Base-by-base conservation (phyloP, 2,329 filamentous ascomycete genomes). In the Exophiala lecanii-corni region DNA sequence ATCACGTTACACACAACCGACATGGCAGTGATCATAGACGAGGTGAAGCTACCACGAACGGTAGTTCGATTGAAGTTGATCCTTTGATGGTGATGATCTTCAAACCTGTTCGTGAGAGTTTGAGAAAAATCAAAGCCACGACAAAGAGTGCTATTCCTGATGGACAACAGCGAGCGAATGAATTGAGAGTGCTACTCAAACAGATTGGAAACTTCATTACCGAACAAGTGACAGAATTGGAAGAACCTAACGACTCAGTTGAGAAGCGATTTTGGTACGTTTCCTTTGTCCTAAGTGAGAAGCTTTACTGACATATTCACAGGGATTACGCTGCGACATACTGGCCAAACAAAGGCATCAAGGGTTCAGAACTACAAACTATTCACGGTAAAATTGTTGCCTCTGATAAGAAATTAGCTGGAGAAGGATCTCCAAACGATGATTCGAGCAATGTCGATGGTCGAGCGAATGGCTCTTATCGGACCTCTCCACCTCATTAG, bases 141-240 rank as follows among this genome's bases (percentile, higher is more conserved):
- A 73, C 67, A 1, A 71, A 70, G 45, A 65, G 67, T 41, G 67
- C 64, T 26, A 63, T 69, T 32, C 67, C 68, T 6, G 65, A 64
- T 44, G 69, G 70, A 48, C 46, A 57, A 12, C 59, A 67, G 43
- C 63, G 70, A 30, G 70, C 69, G 9, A 59, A 58, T 25, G 63
- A 70, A 40, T 57, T 73, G 34, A 60, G 70, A 26, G 59, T 56
- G 23, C 61, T 70, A 17, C 62, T 73, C 33, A 61, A 62, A 36
- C 63, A 63, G 35, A 68, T 73, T 49, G 70, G 70, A 21, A 64
- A 66, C 23, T 72, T 71, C 45, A 72, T 73, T 43, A 59, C 57
- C 15, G 50, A 56, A 5, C 50, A 54, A 41, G 46, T 56, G 28
- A 57, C 55, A 42, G 65, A 65, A 13, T 42, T 71, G 32, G 60